Evolutionary conservation across 2,329 filamentous ascomycete genomes (phyloP).

Genomic region (Colletotrichum orbiculare): DNA sequence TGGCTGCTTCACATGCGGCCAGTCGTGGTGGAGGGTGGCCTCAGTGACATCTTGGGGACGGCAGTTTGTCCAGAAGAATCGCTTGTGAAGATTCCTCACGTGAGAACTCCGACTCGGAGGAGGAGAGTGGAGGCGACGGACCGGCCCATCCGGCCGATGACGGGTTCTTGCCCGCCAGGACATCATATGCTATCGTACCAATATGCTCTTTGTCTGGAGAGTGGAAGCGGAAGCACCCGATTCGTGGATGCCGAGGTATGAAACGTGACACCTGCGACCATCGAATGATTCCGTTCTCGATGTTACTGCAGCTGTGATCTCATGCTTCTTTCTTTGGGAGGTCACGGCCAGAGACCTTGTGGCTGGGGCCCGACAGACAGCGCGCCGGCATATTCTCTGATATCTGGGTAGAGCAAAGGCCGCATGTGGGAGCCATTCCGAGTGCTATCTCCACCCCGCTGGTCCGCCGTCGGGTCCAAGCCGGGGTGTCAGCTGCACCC

Average conservation of each 20-base stretch:
- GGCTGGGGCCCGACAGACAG: constrained; percentile 13
- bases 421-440: constrained; percentile 23
- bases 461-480: neutral
- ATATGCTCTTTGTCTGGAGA: neutral
- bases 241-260: constrained; percentile 13
- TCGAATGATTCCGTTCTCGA: constrained; percentile 18
- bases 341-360: neutral
- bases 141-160: constrained; percentile 14
- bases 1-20: constrained; percentile 37
- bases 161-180: neutral
- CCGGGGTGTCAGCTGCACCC: constrained; percentile 16
- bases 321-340: constrained; percentile 6
- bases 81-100: neutral
- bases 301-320: constrained; percentile 20
- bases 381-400: neutral
- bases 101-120: neutral
- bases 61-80: constrained; percentile 4
- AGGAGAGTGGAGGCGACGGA: constrained; percentile 18
- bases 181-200: constrained; percentile 3
- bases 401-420: neutral
- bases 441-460: constrained; percentile 6
- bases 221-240: constrained; percentile 11
- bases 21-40: constrained; percentile 26
- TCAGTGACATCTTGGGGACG: neutral
- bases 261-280: constrained; percentile 13